These are phyloP conservation scores for Lodderomyces elongisporus DNA, from an alignment of 1,139 yeast genomes.

Conservation along the genomic window DNA sequence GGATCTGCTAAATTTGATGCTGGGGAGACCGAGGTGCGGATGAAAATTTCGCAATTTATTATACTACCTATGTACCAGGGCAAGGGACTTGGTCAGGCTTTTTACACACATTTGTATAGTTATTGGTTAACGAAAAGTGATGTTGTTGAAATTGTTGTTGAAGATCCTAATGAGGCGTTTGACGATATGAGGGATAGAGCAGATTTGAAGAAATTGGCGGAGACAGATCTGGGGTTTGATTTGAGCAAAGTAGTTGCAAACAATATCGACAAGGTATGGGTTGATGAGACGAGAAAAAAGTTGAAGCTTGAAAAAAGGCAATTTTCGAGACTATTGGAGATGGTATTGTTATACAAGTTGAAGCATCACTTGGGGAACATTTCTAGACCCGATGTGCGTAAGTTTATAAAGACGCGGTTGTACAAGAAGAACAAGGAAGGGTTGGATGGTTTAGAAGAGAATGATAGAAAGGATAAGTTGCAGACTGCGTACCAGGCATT, in stretches of 20 bases:
- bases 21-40: slow-evolving; percentile 42
- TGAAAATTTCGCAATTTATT: slow-evolving; percentile 83
- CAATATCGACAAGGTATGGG: slow-evolving; percentile 39
- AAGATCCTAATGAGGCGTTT: slow-evolving; percentile 91
- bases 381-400: slow-evolving; percentile 41
- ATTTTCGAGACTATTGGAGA: slow-evolving; percentile 70
- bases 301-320: slow-evolving; percentile 76
- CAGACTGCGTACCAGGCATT: slow-evolving; percentile 70
- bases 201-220: slow-evolving; percentile 56
- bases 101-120: slow-evolving; percentile 54
- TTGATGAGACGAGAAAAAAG: slow-evolving; percentile 25
- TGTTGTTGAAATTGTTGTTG: slow-evolving; percentile 79
- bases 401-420: slow-evolving; percentile 66
- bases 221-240: slow-evolving; percentile 18
- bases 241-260: slow-evolving; percentile 19
- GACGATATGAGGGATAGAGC: slow-evolving; percentile 85
- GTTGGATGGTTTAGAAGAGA: slow-evolving; percentile 56
- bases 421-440: slow-evolving; percentile 79
- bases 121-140: slow-evolving; percentile 49
- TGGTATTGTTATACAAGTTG: slow-evolving; percentile 54
- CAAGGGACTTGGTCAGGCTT: slow-evolving; percentile 60
- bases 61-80: slow-evolving; percentile 78
- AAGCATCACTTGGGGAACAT: slow-evolving; percentile 21
- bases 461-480: slow-evolving; percentile 60
- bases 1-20: slow-evolving; percentile 55